These are phyloP conservation scores for Colletotrichum sidae DNA, from an alignment of 2,329 filamentous ascomycete species.

Conservation along the genomic window DNA sequence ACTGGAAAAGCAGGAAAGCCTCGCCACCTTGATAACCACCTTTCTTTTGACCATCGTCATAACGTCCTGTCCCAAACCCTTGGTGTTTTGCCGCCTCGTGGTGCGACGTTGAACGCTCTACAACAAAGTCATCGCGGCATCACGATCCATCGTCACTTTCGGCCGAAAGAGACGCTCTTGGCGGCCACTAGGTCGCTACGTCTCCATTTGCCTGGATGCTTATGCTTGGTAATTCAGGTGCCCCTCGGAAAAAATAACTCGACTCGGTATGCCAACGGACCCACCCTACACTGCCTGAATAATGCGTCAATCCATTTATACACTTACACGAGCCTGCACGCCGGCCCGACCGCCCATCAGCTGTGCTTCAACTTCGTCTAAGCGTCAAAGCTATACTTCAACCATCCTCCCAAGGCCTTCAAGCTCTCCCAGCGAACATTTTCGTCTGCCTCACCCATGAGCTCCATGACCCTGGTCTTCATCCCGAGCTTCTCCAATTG, in stretches of 20 bases:
- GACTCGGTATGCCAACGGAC: constrained; percentile 22
- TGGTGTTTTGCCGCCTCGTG: constrained; percentile 1
- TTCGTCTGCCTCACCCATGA: constrained; percentile 92
- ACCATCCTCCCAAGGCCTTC: constrained; percentile 78
- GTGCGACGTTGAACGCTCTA: constrained; percentile 2
- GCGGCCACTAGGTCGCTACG: background rate
- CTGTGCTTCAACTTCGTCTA: constrained; percentile 13
- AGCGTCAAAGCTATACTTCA: constrained; percentile 72
- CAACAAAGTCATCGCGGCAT: background rate
- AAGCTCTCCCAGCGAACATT: constrained; percentile 93
- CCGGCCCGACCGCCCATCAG: background rate
- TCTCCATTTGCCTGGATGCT: too few species aligned
- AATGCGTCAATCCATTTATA: constrained; percentile 33
- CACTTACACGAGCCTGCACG: constrained; percentile 20
- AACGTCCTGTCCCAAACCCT: constrained; percentile 1
- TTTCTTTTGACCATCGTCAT: constrained; percentile 19
- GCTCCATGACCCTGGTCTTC: constrained; percentile 89
- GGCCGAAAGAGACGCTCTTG: constrained; percentile 17
- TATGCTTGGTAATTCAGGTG: too few species aligned
- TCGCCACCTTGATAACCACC: constrained; percentile 4
- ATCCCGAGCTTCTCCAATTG: constrained; percentile 86
- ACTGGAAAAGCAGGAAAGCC: constrained; percentile 20
- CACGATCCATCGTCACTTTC: background rate
- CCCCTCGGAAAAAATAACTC: background rate
- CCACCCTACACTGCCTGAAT: constrained; percentile 35